Percentiles rank a stretch among this genome's conserved stretches.
Conservation (phyloP, 2,329 filamentous ascomycete species). For the Claviceps digitariae region DNA sequence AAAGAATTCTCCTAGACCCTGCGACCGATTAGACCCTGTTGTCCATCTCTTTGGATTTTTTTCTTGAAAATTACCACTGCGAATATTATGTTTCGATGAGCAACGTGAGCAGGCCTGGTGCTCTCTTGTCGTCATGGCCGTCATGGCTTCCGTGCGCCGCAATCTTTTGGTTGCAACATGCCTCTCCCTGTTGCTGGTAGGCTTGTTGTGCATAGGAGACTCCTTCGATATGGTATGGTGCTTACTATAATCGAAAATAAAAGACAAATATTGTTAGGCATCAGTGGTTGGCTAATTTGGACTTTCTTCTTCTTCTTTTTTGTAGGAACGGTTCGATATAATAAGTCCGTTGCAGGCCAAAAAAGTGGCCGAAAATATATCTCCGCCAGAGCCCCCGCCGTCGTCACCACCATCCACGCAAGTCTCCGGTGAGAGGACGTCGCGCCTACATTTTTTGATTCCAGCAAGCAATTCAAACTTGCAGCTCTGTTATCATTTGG, state of each 20-base stretch:
- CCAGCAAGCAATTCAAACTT: constrained; percentile 24
- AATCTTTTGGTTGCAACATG: constrained; percentile 1
- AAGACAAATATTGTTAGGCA: not conserved
- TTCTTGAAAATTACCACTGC: not conserved
- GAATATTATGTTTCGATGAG: not conserved
- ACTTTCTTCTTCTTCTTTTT: not conserved
- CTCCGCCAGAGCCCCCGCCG: not conserved
- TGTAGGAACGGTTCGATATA: not conserved
- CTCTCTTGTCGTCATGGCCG: not conserved
- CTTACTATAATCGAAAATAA: not conserved
- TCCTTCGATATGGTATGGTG: constrained; percentile 1
- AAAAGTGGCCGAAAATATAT: not conserved
- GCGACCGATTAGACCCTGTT: not conserved
- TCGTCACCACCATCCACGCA: not conserved
- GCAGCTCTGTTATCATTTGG: constrained; percentile 24
- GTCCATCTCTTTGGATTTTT: not conserved
- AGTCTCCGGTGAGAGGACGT: constrained; percentile 9
- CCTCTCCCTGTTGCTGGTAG: not conserved
- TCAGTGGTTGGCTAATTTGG: not conserved
- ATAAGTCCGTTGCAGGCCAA: not conserved
- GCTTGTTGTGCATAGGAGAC: not conserved
- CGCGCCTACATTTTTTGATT: constrained; percentile 24
- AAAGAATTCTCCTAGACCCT: not conserved
- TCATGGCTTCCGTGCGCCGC: not conserved
- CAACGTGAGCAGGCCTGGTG: not conserved